A percentile compares a stretch with the other conserved stretches of the same genome.
These are phyloP conservation scores for Thozetella sp. DNA, from an alignment of 495 filamentous ascomycete genomes.

Conservation along the genomic window DNA sequence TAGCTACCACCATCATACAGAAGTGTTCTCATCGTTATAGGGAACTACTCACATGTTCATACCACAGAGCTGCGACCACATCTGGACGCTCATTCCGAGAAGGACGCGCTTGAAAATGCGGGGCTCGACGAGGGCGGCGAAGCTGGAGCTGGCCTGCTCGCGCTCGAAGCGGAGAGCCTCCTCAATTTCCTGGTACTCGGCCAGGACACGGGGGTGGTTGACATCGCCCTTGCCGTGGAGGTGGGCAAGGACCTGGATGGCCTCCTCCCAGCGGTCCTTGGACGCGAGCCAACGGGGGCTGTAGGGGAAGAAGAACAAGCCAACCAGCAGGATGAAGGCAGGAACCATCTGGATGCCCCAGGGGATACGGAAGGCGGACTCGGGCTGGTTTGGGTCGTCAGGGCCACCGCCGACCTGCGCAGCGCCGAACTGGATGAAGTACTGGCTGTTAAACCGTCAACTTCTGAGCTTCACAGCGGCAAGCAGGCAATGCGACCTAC, in stretches of 20 bases:
- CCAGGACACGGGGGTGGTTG: conserved; percentile 63
- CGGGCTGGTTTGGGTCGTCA: conserved; percentile 55
- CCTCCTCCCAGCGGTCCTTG: conserved; percentile 78
- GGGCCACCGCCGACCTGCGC: conserved; percentile 62
- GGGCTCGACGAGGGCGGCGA: conserved; percentile 59
- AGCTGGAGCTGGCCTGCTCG: conserved; percentile 57
- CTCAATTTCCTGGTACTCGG: conserved; percentile 69
- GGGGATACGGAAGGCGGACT: conserved; percentile 69
- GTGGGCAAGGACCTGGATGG: conserved; percentile 58
- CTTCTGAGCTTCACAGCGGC: conserved; percentile 13
- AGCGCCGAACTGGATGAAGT: conserved; percentile 73
- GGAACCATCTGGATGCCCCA: conserved; percentile 77
- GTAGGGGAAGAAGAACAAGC: conserved; percentile 72
- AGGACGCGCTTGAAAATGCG: conserved; percentile 69
- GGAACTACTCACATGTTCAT: conserved; percentile 72
- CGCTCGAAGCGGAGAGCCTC: conserved; percentile 64
- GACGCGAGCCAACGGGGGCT: conserved; percentile 76
- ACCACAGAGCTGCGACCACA: conserved; percentile 74
- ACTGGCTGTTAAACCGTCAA: conserved; percentile 45
- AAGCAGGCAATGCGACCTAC: conserved; percentile 7
- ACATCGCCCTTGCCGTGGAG: conserved; percentile 66
- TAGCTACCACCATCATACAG: neutral
- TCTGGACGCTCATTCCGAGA: conserved; percentile 73
- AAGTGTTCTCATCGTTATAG: conserved; percentile 72
- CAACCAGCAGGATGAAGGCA: conserved; percentile 63